These are phyloP conservation scores for Alectoria sarmentosa DNA, from an alignment of 495 filamentous ascomycete genomes.

Conservation along the genomic window DNA sequence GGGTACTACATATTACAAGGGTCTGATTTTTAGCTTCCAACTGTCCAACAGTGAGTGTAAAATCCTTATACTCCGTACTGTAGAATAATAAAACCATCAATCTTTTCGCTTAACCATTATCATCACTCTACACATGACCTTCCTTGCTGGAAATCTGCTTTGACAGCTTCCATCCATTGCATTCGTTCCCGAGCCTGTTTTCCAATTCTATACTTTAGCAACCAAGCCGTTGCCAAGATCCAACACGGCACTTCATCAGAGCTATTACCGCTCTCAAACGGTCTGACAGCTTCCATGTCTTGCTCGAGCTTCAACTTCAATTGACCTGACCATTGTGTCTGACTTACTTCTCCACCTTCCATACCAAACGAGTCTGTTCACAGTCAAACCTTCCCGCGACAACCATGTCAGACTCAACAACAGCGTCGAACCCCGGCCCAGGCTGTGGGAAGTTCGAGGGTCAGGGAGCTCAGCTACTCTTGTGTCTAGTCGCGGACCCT, in stretches of 20 bases:
- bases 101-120: background rate
- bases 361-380: background rate
- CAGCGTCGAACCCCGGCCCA: background rate
- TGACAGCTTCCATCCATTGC: too few species aligned
- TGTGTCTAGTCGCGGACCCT: conserved; percentile 43
- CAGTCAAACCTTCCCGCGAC: background rate
- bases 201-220: background rate
- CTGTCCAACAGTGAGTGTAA: too few species aligned
- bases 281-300: conserved; percentile 9
- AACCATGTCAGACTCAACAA: background rate
- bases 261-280: background rate
- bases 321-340: background rate
- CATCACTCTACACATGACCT: background rate
- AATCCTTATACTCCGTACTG: too few species aligned
- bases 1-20: too few species aligned
- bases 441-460: background rate
- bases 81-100: background rate
- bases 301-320: background rate
- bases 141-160: too few species aligned
- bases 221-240: conserved; percentile 7
- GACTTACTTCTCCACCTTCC: background rate
- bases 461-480: conserved; percentile 36
- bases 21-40: background rate
- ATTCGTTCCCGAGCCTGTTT: too few species aligned
- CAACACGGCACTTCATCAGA: background rate